These are phyloP conservation scores for Sisymbrium altissimum DNA, from an alignment of 345 rosid genomes.

Conservation along the genomic window DNA sequence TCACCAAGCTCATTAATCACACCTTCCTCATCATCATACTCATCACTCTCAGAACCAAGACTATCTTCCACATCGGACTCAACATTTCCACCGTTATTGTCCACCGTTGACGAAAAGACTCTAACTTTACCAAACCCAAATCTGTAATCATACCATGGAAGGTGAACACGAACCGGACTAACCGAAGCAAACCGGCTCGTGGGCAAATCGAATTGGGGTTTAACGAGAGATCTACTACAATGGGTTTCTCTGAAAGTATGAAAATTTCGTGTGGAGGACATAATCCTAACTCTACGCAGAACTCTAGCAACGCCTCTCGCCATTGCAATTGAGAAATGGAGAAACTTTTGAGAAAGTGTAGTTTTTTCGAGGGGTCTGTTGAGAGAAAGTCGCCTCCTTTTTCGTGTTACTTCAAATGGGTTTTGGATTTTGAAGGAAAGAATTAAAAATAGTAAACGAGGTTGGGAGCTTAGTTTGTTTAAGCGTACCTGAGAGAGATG, in stretches of 20 bases:
- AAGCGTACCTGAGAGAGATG: not conserved
- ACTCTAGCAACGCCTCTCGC: slow-evolving; percentile 47
- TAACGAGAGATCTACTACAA: slow-evolving; percentile 19
- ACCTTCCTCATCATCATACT: slow-evolving; percentile 29
- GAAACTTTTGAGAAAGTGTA: not conserved
- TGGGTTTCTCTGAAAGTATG: slow-evolving; percentile 37
- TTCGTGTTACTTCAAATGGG: not conserved
- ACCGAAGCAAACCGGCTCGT: slow-evolving; percentile 29
- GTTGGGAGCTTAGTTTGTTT: not conserved
- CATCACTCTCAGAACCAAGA: slow-evolving; percentile 21
- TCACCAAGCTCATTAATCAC: slow-evolving; percentile 20
- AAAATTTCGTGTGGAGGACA: slow-evolving; percentile 30
- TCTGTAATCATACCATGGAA: slow-evolving; percentile 12
- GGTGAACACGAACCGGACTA: slow-evolving; percentile 12
- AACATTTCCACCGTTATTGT: slow-evolving; percentile 23
- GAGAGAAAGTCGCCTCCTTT: slow-evolving; percentile 18
- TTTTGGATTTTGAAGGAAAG: not conserved
- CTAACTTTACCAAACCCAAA: slow-evolving; percentile 28
- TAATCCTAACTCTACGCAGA: slow-evolving; percentile 43
- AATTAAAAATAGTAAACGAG: slow-evolving; percentile 14
- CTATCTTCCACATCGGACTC: slow-evolving; percentile 11
- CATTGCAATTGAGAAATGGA: slow-evolving; percentile 30
- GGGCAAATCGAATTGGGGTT: slow-evolving; percentile 29
- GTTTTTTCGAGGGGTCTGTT: not conserved
- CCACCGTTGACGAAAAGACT: slow-evolving; percentile 34